Evolutionary conservation across 2,329 filamentous ascomycete species (phyloP).

Genomic region (Plectosphaerella plurivora): DNA sequence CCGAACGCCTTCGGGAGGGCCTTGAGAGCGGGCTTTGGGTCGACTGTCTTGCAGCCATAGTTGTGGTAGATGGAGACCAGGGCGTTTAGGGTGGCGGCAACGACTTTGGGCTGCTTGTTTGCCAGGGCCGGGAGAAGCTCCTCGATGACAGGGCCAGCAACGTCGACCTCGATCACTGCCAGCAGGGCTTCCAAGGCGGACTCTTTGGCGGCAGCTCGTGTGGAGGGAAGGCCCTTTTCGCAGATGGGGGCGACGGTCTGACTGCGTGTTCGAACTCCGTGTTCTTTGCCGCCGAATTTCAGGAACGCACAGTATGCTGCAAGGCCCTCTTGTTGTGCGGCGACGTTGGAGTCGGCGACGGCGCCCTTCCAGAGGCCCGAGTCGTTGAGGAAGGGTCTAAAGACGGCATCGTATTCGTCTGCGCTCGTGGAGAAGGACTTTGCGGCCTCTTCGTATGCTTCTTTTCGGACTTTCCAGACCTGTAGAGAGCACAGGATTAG

Average conservation of each 20-base stretch:
- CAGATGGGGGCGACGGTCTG: constrained; percentile 73
- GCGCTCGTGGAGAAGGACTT: constrained; percentile 82
- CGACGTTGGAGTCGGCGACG: constrained; percentile 91
- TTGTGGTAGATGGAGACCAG: constrained; percentile 85
- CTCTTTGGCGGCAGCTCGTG: constrained; percentile 82
- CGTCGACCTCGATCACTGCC: constrained; percentile 86
- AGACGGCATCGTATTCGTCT: constrained; percentile 79
- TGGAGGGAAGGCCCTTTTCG: constrained; percentile 87
- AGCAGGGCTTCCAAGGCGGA: constrained; percentile 82
- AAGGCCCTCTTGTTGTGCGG: constrained; percentile 90
- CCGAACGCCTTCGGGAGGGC: constrained; percentile 84
- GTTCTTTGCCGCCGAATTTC: constrained; percentile 80
- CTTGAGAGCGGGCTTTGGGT: constrained; percentile 90
- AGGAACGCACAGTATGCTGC: constrained; percentile 85
- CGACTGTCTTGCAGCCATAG: constrained; percentile 89
- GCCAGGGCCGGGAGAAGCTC: constrained; percentile 79
- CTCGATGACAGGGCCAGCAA: constrained; percentile 79
- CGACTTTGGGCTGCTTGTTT: constrained; percentile 88
- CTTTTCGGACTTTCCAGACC: constrained; percentile 97
- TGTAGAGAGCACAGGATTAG: constrained; percentile 22
- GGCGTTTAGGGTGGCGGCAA: constrained; percentile 66
- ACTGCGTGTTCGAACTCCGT: constrained; percentile 71
- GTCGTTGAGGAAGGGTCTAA: constrained; percentile 83
- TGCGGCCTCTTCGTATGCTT: constrained; percentile 86
- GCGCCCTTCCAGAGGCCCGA: constrained; percentile 86